Percentiles rank a stretch among this genome's conserved stretches.
Conservation (phyloP, 2,329 filamentous ascomycete genomes). For the Aspergillus fumigatiaffinis region DNA sequence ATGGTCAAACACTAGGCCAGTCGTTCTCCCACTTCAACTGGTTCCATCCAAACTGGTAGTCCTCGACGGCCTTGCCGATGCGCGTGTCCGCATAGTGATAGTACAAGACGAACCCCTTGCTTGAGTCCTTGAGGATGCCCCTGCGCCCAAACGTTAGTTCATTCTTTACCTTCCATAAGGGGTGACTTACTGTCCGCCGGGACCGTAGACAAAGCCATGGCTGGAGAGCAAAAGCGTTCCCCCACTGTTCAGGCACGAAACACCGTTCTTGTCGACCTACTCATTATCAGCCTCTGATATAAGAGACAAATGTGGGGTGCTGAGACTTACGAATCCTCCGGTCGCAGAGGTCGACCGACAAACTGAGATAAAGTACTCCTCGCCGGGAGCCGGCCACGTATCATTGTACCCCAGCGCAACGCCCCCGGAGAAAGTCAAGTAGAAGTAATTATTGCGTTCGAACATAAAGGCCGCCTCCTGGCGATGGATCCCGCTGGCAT, state of each 20-base stretch:
- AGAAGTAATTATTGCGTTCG: constrained; percentile 55
- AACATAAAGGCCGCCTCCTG: constrained; percentile 58
- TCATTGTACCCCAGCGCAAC: constrained; percentile 57
- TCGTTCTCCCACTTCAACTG: constrained; percentile 39
- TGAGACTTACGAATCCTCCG: constrained; percentile 48
- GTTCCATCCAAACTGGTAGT: constrained; percentile 49
- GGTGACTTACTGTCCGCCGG: constrained; percentile 59
- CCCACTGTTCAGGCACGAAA: constrained; percentile 52
- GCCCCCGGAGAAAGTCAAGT: constrained; percentile 60
- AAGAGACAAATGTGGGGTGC: no score
- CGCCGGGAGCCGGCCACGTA: constrained; percentile 49
- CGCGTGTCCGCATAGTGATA: constrained; percentile 59
- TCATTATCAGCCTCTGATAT: neutral
- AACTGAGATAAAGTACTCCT: constrained; percentile 63
- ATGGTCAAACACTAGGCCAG: constrained; percentile 39
- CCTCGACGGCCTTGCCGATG: constrained; percentile 46
- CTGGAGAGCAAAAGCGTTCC: constrained; percentile 59
- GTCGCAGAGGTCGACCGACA: constrained; percentile 54
- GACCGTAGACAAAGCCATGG: constrained; percentile 60
- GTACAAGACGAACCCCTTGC: constrained; percentile 54
- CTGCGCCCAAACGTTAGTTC: constrained; percentile 13
- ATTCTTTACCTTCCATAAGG: neutral
- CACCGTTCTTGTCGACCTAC: constrained; percentile 52
- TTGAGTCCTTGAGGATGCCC: constrained; percentile 29
- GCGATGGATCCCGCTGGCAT: constrained; percentile 50